Base-by-base conservation (phyloP, 2,329 filamentous ascomycete genomes). In the Drechslerella coelobrocha region DNA sequence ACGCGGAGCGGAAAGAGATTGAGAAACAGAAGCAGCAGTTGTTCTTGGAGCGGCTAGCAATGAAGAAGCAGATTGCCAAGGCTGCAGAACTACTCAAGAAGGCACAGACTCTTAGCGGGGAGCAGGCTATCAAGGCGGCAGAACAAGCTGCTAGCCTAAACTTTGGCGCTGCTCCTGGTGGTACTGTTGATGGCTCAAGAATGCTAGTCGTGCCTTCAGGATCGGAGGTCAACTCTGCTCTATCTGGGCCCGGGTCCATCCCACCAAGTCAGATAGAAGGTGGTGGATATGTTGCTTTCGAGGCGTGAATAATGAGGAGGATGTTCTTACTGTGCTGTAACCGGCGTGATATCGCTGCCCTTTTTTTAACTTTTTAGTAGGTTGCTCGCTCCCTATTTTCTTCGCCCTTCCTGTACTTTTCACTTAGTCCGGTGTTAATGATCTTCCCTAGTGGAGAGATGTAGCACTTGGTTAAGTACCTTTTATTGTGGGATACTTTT, bases 1-100 rank as follows among this genome's bases (percentile, higher is more conserved):
- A 95, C 76, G 91, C 92, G 4, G 94, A 99, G 81, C 88, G 93
- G 68, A 86, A 92, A 69, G 94, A 99, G 79, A 84, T 99, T 21
- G 94, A 99, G 80, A 87, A 92, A 63, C 91, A 90, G 41, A 87
- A 93, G 27, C 92, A 97, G 79, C 90, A 97, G 78, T 84, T 99
- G 17, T 96, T 97, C 83, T 82, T 97, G 37, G 94, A 99, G 79
- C 87, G 94, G 23, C 83, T 99, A 54, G 86, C 89, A 1, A 96
- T 97, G 82, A 92, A 94, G 82, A 89, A 89, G 79, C 86, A 92
- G 57, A 89, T 97, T 24, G 86, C 88, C 59, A 89, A 92, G 72
- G 89, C 92, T 0, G 91, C 97, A 79, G 88, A 91, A 48, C 84
- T 84, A 0, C 82, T 96, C n/a, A 84, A 83, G 78, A 81, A 80